Conservation (phyloP, 2,329 filamentous ascomycete species). For the Huntiella bhutanensis region DNA sequence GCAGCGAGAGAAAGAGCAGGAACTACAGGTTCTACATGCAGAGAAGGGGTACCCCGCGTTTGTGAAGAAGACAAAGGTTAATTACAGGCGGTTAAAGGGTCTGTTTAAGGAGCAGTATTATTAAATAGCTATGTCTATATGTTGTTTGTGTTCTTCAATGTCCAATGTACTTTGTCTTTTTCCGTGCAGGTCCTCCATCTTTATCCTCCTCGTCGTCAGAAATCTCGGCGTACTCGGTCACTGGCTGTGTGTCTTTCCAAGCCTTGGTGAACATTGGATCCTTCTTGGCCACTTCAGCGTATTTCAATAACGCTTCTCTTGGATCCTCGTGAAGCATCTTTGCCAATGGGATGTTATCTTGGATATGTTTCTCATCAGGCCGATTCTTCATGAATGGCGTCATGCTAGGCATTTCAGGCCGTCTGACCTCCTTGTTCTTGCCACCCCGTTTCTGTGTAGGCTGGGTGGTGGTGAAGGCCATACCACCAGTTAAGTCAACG, state of each 20-base stretch:
- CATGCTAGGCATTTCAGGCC: slow-evolving; percentile 65
- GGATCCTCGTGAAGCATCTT: slow-evolving; percentile 94
- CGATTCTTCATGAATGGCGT: slow-evolving; percentile 85
- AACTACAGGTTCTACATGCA: too few species aligned
- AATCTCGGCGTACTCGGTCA: slow-evolving; percentile 74
- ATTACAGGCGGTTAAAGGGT: neutral
- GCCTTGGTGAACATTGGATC: slow-evolving; percentile 90
- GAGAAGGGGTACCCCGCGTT: too few species aligned
- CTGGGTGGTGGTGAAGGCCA: slow-evolving; percentile 44
- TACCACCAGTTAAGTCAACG: slow-evolving; percentile 60
- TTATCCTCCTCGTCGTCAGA: slow-evolving; percentile 62
- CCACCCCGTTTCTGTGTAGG: slow-evolving; percentile 22
- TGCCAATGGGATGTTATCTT: slow-evolving; percentile 31
- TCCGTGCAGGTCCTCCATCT: slow-evolving; percentile 39
- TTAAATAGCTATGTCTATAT: neutral
- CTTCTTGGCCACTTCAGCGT: slow-evolving; percentile 79
- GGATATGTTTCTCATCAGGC: slow-evolving; percentile 37
- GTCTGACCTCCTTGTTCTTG: slow-evolving; percentile 54
- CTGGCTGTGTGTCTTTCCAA: slow-evolving; percentile 80
- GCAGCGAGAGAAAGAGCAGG: too few species aligned
- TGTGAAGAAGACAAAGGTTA: too few species aligned
- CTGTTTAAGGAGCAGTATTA: neutral
- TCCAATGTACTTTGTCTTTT: slow-evolving; percentile 29
- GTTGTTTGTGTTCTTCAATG: neutral
- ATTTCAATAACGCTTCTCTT: slow-evolving; percentile 80